Conservation (phyloP, 768 basidiomycete species). For the Punctularia strigosozonata region DNA sequence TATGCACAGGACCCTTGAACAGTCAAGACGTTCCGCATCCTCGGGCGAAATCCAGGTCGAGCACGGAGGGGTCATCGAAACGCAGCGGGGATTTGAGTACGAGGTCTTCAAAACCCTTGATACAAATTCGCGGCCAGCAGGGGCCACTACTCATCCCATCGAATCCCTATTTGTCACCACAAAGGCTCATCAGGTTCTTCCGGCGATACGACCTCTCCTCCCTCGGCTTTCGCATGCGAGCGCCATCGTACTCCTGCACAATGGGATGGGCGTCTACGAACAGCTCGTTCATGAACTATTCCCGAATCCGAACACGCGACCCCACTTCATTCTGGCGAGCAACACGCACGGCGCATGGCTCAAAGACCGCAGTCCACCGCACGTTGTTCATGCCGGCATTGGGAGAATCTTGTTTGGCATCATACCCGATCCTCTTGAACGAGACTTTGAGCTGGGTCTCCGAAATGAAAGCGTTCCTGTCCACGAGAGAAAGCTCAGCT, state of each 20-base stretch:
- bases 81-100: slow-evolving; percentile 33
- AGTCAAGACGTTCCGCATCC: no score
- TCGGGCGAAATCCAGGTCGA: slow-evolving; percentile 36
- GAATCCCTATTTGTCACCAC: slow-evolving; percentile 74
- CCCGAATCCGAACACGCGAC: slow-evolving; percentile 58
- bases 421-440: slow-evolving; percentile 51
- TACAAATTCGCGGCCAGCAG: background rate
- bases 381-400: slow-evolving; percentile 58
- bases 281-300: slow-evolving; percentile 56
- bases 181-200: slow-evolving; percentile 58
- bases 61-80: slow-evolving; percentile 29
- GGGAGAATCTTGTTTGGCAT: slow-evolving; percentile 74
- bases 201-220: slow-evolving; percentile 43
- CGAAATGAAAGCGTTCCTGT: slow-evolving; percentile 20
- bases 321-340: slow-evolving; percentile 75
- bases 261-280: slow-evolving; percentile 91
- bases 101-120: slow-evolving; percentile 30
- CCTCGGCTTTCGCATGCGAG: slow-evolving; percentile 53
- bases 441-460: slow-evolving; percentile 51
- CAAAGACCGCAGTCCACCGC: slow-evolving; percentile 31
- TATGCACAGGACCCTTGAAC: slow-evolving; percentile 45
- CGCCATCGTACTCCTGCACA: slow-evolving; percentile 88
- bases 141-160: slow-evolving; percentile 27
- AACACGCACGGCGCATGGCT: slow-evolving; percentile 73
- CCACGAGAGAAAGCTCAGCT: slow-evolving; percentile 29